Base-by-base conservation (phyloP, 768 basidiomycete genomes). In the Gelatoporia subvermispora region DNA sequence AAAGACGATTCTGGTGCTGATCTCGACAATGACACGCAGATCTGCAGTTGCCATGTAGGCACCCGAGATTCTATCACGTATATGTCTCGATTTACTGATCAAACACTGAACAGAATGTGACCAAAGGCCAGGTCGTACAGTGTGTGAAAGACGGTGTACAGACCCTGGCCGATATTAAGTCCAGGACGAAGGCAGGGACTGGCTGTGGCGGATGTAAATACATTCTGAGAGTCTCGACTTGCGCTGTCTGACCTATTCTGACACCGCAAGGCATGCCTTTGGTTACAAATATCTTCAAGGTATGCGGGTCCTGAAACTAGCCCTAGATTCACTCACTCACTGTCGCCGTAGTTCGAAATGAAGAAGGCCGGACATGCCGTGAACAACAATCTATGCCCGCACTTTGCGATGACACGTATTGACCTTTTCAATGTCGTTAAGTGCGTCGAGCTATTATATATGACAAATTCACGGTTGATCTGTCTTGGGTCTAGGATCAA, bases 1-100 rank as follows among this genome's bases (percentile, higher is more conserved):
- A 74, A 71, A 4, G 80, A 77, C 35, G 76, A 75, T 17, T 74
- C 79, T 42, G 85, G 83, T 2, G 78, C 71, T 8, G 85, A 86
- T 48, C 72, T 87, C 8, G 84, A 85, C 46, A 82, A 85, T 48
- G 84, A 85, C 52, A 73, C 81, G 1, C 84, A 85, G 60, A 73
- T 88, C 41, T 88, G 87, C 64, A 79, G 77, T 25, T 87, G 85
- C 50, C 82, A 88, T 59, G 75, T 74, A 45, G 28, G 22, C 18
- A 3, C 24, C 34, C 4, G 8, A 28, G 21, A 17, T 21, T 16
- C 43, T 35, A 8, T 24, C 20, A 18, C 25, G 36, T 34, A 28
- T 15, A n/a, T n/a, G n/a, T n/a, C n/a, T n/a, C n/a, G 36, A 34
- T 49, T 24, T 28, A 18, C 15, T 34, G 46, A 37, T 5, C 22